A percentile compares a stretch with the other conserved stretches of the same genome.
These are phyloP conservation scores for Phytophthora constricta DNA, from an alignment of 352 stramenopile genomes.

Conservation along the genomic window DNA sequence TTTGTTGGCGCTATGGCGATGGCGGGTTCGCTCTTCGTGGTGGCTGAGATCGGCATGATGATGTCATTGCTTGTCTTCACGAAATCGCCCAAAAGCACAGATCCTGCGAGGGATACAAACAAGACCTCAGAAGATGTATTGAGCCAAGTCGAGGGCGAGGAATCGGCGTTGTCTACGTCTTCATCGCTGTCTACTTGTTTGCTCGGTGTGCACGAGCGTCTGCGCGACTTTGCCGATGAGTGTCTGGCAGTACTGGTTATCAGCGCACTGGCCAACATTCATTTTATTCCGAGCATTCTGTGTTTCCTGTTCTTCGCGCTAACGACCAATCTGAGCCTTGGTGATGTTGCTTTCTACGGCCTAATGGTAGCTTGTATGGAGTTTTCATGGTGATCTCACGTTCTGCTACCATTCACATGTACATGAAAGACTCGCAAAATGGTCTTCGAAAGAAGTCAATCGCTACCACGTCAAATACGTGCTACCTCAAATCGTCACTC, in stretches of 20 bases:
- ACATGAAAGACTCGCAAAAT: conserved; percentile 57
- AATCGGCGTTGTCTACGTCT: conserved; percentile 6
- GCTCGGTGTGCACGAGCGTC: conserved; percentile 22
- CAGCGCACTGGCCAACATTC: conserved; percentile 56
- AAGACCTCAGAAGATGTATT: not conserved
- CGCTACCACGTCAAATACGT: conserved; percentile 56
- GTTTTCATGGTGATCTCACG: conserved; percentile 58
- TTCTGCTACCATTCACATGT: conserved; percentile 51
- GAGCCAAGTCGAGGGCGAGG: not conserved
- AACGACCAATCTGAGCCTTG: conserved; percentile 39
- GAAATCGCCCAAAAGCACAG: not conserved
- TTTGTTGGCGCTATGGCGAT: conserved; percentile 64
- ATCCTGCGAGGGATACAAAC: not conserved
- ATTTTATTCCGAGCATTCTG: conserved; percentile 59
- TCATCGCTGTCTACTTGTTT: not conserved
- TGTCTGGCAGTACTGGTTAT: conserved; percentile 52
- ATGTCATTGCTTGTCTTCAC: conserved; percentile 67
- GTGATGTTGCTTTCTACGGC: conserved; percentile 45
- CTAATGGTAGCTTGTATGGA: conserved; percentile 40
- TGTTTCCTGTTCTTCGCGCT: conserved; percentile 54
- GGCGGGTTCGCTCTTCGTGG: conserved; percentile 52
- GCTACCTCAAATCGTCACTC: conserved; percentile 38
- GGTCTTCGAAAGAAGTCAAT: conserved; percentile 46
- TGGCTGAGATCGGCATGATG: conserved; percentile 78
- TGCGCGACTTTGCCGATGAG: conserved; percentile 53